Evolutionary conservation across 2,329 filamentous ascomycete genomes (phyloP), one percentile per base, ranked within the genome.

Genomic region (Setomelanomma holmii): DNA sequence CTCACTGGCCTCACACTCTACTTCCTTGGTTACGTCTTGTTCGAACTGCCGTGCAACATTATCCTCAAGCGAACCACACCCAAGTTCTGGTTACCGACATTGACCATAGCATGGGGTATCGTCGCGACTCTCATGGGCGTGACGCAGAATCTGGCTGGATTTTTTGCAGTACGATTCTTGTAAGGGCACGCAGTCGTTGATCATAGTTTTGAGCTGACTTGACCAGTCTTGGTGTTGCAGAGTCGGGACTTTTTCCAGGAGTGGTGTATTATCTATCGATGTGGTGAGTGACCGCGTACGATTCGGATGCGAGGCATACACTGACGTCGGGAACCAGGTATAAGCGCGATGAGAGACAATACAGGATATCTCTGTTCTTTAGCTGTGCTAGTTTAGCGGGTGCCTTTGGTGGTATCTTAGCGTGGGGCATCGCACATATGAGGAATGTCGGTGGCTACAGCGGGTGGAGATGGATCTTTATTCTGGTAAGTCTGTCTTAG

Each of bases 241-340:
- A 76, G 45, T 67, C 66, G 12, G 74, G 74, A 0, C 60, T 76
- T 0, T 76, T 76, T 24, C 74, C 74, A 0, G 73, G 74, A 1
- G 71, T 75, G 0, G 71, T 84, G 10, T 86, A 83, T 63, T 83
- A 86, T 50, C 73, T 87, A 3, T 84, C 82, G 0, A 85, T 85
- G 77, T 30, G 34, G 34, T 30, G 24, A 30, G 24, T n/a, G n/a
- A n/a, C n/a, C n/a, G n/a, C n/a, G n/a, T n/a, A n/a, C n/a, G n/a
- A n/a, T n/a, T n/a, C n/a, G n/a, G n/a, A n/a, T n/a, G n/a, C n/a
- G n/a, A n/a, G n/a, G n/a, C n/a, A n/a, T n/a, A n/a, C n/a, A n/a
- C n/a, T n/a, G n/a, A n/a, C n/a, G n/a, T 73, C 87, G 4, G 84
- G 82, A 1, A 85, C 85, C 76, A 88, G 85, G 83, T 88, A 87